Base-by-base conservation (phyloP, 1,139 yeast species). In the Geotrichum europaeum region DNA sequence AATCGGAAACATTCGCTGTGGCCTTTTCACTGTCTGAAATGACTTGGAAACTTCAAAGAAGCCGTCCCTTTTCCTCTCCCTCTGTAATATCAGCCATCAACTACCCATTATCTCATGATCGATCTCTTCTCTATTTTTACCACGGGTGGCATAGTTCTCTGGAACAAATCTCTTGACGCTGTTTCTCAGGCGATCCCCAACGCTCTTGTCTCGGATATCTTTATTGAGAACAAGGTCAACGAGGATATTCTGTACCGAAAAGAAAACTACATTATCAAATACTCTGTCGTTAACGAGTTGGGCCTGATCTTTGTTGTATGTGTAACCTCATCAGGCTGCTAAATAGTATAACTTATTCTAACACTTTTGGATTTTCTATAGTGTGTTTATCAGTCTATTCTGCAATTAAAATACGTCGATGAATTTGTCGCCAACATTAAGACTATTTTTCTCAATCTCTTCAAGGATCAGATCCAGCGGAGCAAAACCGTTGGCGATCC, bases 111-210 rank as follows among this genome's bases (percentile, higher is more conserved):
- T 40, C 9, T 5, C 49, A 83, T 83, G 87, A 77, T 84, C 60
- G 87, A 82, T 64, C 83, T 81, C 65, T 76, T 84, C 62, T 72
- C 80, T 13, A 77, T 85, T 1, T 84, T 84, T 72, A 78, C 83
- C 2, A 78, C 81, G 0, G 80, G 84, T 10, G 90, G 90, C 0
- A 73, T 80, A 25, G 86, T 85, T 15, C 73, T 82, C 22, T 85
- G 82, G 79, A 78, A 79, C 64, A 76, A 78, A 62, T 76, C 81
- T 49, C 78, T 79, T 55, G 40, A 53, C 20, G 32, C 61, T 60
- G 76, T 81, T 47, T 76, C 83, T 1, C 73, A 72, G 24, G 59
- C 74, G 2, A 73, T 83, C 20, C 72, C 83, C 55, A 85, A 84
- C 66, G 68, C 79, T 5, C 78, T 84, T 59, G 77, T 85, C 58